A percentile compares a stretch with the other conserved stretches of the same genome.
phyloP scores from a whole-genome alignment of 148 eudicot genomes.

The Drosera capensis region DNA sequence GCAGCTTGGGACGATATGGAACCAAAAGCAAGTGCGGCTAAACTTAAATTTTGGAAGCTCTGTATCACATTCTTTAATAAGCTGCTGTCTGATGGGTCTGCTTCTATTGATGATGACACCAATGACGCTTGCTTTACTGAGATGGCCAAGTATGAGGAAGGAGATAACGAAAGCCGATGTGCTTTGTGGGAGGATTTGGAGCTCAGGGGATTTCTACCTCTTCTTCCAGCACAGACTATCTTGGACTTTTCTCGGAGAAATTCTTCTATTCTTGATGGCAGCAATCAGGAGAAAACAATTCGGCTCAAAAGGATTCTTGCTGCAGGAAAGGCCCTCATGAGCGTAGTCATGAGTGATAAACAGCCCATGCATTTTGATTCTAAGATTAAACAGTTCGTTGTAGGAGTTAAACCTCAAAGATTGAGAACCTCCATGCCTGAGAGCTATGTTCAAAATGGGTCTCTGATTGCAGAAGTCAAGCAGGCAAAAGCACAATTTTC shows the following conservation, averaged over 20 bases:
- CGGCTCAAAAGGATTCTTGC: slow-evolving; percentile 39
- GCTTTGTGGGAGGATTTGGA: slow-evolving; percentile 52
- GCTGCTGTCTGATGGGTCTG: slow-evolving; percentile 22
- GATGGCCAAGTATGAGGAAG: slow-evolving; percentile 44
- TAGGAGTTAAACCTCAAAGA: slow-evolving; percentile 22
- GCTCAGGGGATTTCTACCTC: slow-evolving; percentile 43
- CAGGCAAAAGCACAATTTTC: slow-evolving; percentile 10
- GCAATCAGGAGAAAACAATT: slow-evolving; percentile 31
- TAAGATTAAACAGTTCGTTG: slow-evolving; percentile 22
- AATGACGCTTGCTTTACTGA: slow-evolving; percentile 37
- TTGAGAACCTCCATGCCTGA: slow-evolving; percentile 11
- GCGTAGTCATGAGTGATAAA: slow-evolving; percentile 32
- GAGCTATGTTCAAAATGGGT: slow-evolving; percentile 7
- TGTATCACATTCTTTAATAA: slow-evolving; percentile 30
- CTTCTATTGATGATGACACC: slow-evolving; percentile 20
- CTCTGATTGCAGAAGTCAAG: slow-evolving; percentile 11
- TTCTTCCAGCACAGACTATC: slow-evolving; percentile 40
- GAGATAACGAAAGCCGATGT: slow-evolving; percentile 25
- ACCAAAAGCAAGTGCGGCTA: slow-evolving; percentile 18
- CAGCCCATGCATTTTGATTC: slow-evolving; percentile 24
- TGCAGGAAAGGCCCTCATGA: slow-evolving; percentile 34
- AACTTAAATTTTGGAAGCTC: slow-evolving; percentile 35
- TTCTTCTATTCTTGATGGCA: slow-evolving; percentile 22
- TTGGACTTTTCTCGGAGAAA: slow-evolving; percentile 38
- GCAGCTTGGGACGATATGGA: slow-evolving; percentile 20